phyloP scores from a whole-genome alignment of 345 rosid species.

The Dipteronia sinensis region DNA sequence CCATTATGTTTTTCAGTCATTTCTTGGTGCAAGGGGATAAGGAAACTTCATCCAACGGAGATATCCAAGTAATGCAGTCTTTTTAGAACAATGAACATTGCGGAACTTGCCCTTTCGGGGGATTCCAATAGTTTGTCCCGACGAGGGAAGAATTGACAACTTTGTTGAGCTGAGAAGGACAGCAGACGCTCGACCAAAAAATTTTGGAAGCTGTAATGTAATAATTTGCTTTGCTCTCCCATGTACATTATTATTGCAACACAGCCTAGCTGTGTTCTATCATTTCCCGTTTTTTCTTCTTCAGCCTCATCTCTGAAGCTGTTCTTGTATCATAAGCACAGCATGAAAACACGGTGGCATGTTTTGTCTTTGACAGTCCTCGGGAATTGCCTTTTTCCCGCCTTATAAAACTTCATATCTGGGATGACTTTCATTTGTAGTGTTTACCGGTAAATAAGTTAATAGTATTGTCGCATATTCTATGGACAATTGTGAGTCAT shows the following conservation, averaged over 20 bases:
- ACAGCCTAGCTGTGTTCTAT: background rate
- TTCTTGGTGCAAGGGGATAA: conserved; percentile 26
- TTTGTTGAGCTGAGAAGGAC: background rate
- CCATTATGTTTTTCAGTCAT: conserved; percentile 20
- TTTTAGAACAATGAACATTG: background rate
- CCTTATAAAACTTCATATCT: background rate
- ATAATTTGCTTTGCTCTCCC: background rate
- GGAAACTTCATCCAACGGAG: background rate
- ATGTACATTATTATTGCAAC: background rate
- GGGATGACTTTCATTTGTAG: background rate
- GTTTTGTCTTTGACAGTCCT: background rate
- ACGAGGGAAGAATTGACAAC: background rate
- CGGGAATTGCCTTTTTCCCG: background rate
- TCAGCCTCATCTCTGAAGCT: background rate
- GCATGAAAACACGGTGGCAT: background rate
- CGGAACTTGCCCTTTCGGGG: background rate
- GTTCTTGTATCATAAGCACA: conserved; percentile 7
- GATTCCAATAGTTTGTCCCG: background rate
- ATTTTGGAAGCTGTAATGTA: background rate
- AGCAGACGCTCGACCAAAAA: background rate
- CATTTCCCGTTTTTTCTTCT: background rate
- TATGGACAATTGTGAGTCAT: background rate
- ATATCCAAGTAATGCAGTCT: background rate
- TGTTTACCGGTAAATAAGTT: background rate
- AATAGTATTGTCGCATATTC: background rate